Evolutionary conservation across 768 basidiomycete genomes (phyloP).

Genomic region (Rhodosporidiobolus sp.): DNA sequence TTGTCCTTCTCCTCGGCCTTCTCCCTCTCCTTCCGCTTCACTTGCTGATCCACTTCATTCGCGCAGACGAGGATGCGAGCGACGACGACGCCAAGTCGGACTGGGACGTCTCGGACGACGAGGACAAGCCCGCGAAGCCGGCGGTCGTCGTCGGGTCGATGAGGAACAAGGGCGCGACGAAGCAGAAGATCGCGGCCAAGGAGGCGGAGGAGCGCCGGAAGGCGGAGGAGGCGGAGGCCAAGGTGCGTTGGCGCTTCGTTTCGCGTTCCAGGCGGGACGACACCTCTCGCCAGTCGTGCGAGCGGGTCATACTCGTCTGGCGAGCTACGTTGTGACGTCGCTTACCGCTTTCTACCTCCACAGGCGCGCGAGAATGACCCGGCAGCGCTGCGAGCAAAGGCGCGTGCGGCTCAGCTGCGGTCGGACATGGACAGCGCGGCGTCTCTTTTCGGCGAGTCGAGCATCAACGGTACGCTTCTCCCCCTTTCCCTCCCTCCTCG

Average conservation of each 20-base stretch:
- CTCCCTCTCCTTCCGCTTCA: too few relatives aligned
- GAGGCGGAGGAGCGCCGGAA: slow-evolving; percentile 68
- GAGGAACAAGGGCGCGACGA: slow-evolving; percentile 89
- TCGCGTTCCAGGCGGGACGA: neutral
- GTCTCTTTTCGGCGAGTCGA: slow-evolving; percentile 64
- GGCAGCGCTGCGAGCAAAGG: slow-evolving; percentile 67
- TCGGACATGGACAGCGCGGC: slow-evolving; percentile 82
- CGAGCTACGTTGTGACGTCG: neutral
- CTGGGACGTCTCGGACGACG: slow-evolving; percentile 84
- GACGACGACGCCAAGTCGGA: slow-evolving; percentile 83
- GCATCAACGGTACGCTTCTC: slow-evolving; percentile 23
- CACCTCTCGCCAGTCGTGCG: slow-evolving; percentile 48
- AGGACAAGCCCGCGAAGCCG: slow-evolving; percentile 55
- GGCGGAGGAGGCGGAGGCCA: slow-evolving; percentile 51
- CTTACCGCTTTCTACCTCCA: slow-evolving; percentile 48
- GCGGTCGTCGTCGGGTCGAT: slow-evolving; percentile 51
- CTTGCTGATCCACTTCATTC: too few relatives aligned
- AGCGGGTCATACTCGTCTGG: slow-evolving; percentile 47
- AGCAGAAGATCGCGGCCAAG: slow-evolving; percentile 87
- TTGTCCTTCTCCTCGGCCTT: too few relatives aligned
- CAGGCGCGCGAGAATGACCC: slow-evolving; percentile 68
- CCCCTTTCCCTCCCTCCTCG: neutral
- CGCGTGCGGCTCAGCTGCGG: slow-evolving; percentile 67
- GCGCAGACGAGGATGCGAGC: slow-evolving; percentile 70
- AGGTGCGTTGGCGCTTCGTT: slow-evolving; percentile 9